Evolutionary conservation across 1,139 yeast genomes (phyloP).

Genomic region (Pichia cactophila): DNA sequence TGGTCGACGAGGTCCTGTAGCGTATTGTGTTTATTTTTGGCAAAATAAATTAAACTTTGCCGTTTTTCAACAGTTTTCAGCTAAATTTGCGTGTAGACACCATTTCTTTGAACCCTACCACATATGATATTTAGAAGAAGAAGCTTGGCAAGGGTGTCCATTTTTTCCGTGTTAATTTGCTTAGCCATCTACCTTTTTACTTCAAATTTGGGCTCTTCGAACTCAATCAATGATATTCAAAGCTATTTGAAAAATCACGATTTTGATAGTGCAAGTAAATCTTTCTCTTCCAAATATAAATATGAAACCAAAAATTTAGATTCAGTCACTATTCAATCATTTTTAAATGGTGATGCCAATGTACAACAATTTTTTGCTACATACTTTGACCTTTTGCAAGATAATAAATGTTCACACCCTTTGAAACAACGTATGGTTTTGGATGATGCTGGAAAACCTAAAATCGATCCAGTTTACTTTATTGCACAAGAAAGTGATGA

Average conservation of each 20-base stretch:
- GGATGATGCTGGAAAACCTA: slow-evolving; percentile 22
- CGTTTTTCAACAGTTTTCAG: too few relatives aligned
- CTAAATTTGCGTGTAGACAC: too few relatives aligned
- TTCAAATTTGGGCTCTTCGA: background rate
- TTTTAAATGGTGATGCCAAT: slow-evolving; percentile 21
- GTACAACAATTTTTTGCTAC: slow-evolving; percentile 23
- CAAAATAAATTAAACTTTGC: background rate
- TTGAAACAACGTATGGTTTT: slow-evolving; percentile 20
- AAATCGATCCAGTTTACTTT: slow-evolving; percentile 22
- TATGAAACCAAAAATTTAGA: background rate
- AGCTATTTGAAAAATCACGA: background rate
- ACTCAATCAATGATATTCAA: background rate
- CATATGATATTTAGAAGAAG: background rate
- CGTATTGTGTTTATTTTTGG: background rate
- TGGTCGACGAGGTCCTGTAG: too few relatives aligned
- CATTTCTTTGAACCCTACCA: background rate
- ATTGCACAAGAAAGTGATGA: slow-evolving; percentile 19
- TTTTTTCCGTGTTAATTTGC: background rate
- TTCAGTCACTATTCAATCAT: slow-evolving; percentile 14
- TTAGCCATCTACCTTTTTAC: background rate
- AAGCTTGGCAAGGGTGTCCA: background rate
- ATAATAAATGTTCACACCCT: slow-evolving; percentile 21
- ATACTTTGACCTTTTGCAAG: slow-evolving; percentile 20
- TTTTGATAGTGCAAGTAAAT: background rate
- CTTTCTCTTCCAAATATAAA: background rate